Percentiles rank a stretch among this genome's conserved stretches.
phyloP scores from a whole-genome alignment of 345 rosid species.

The Raphanus raphanistrum region DNA sequence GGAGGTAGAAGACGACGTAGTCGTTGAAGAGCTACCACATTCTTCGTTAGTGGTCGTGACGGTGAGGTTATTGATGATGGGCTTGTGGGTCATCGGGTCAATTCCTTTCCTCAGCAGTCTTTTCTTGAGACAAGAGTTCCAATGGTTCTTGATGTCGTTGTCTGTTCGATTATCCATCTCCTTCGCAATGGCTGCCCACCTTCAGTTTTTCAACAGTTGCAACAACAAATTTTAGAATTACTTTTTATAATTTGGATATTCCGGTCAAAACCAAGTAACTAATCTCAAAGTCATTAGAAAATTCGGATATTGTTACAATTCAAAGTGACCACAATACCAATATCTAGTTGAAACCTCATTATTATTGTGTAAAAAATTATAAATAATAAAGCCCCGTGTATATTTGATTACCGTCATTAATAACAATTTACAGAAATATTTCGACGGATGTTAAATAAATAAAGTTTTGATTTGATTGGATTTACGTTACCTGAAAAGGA shows the following conservation, averaged over 20 bases:
- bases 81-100: conserved; percentile 18
- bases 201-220: background rate
- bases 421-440: background rate
- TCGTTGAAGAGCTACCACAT: background rate
- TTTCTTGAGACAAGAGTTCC: conserved; percentile 19
- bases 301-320: background rate
- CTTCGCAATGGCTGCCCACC: conserved; percentile 26
- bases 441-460: background rate
- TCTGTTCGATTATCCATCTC: conserved; percentile 18
- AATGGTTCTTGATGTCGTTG: conserved; percentile 21
- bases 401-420: background rate
- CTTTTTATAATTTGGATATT: background rate
- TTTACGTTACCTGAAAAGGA: background rate
- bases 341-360: background rate
- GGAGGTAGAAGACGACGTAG: background rate
- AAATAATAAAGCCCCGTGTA: background rate
- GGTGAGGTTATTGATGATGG: background rate
- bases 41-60: background rate
- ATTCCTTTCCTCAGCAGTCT: conserved; percentile 8
- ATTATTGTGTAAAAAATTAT: background rate
- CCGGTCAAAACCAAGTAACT: background rate
- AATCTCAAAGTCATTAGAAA: background rate
- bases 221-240: background rate
- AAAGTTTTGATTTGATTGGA: background rate
- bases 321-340: background rate